Base-by-base conservation (phyloP, 148 eudicot species). In the Rhododendron henanense region DNA sequence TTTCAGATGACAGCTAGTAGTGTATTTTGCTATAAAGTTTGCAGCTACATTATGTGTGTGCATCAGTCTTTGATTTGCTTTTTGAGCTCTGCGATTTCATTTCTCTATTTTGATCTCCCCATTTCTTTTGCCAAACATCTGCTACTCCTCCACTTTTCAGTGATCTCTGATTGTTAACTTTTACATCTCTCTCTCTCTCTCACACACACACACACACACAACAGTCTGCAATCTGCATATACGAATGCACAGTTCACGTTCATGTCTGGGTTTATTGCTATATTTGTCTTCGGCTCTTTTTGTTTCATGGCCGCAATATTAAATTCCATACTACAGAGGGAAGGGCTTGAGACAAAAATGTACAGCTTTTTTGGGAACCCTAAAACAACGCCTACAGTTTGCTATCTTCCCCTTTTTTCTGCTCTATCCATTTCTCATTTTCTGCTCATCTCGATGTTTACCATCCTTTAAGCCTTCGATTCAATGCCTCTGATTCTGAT, bases 321-420 rank as follows among this genome's bases (percentile, higher is more conserved):
- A 37, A 82, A 63, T 83, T 83, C 11, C 85, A 10, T 83, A 3
- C 85, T 10, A 83, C 48, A 11, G 23, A 44, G 67, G 35, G 21
- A 71, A 45, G 4, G 10, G 39, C 14, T 73, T 48, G 65, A 73
- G 67, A 73, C 85, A 83, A 9, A 69, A 69, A 6, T 84, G 23
- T 84, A 18, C 80, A 18, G 37, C 47, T 73, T 50, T 73, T 67
- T 84, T 50, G 16, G 11, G 13, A 73, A 73, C 79, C 85, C 80
- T 65, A 71, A 39, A 69, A 19, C 35, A 33, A 6, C 1, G 53
- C 48, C 31, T 18, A 21, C 33, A 25, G 31, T 25, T 79, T 23
- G 4, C n/a, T 18, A 10, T 35, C 3, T 79, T 51, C 35, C 0
- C n/a, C 53, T 78, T 39, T 78, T n/a, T 50, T 47, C 14, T 28